phyloP scores from a whole-genome alignment of 495 filamentous ascomycete genomes.

The Tuber magnatum region DNA sequence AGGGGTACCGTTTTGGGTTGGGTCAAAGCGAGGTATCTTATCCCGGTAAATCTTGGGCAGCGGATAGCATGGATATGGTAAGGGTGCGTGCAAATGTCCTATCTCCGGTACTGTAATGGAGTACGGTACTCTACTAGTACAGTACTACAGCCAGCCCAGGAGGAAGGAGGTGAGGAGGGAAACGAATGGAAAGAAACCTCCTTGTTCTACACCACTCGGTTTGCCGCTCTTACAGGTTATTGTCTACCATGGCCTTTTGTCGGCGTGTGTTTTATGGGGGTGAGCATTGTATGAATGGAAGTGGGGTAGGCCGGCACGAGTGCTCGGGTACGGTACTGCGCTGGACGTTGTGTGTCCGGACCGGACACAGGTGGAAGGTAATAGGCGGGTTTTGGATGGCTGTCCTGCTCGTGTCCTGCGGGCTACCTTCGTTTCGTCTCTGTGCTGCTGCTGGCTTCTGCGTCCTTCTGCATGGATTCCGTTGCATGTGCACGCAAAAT shows the following conservation, averaged over 20 bases:
- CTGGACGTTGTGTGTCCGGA: not conserved
- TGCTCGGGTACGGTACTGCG: no score
- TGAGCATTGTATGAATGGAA: not conserved
- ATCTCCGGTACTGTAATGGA: conserved; percentile 1
- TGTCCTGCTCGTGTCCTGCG: not conserved
- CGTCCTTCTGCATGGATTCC: not conserved
- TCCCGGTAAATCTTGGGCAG: not conserved
- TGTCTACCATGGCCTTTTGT: not conserved
- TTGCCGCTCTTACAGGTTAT: not conserved
- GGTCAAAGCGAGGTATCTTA: not conserved
- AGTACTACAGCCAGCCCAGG: no score
- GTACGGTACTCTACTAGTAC: no score
- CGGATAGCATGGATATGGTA: not conserved
- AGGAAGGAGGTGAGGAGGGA: not conserved
- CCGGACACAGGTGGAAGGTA: not conserved
- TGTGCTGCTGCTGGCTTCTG: conserved; percentile 1
- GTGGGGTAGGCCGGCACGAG: not conserved
- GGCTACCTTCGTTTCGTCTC: not conserved
- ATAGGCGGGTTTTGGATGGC: not conserved
- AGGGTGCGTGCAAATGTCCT: not conserved
- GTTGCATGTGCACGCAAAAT: not conserved
- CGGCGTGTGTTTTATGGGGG: not conserved
- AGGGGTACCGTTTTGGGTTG: not conserved
- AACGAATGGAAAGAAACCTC: no score
- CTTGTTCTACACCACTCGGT: not conserved